Evolutionary conservation across 306 rosid genomes (phyloP).

Genomic region (Biancaea sappan): DNA sequence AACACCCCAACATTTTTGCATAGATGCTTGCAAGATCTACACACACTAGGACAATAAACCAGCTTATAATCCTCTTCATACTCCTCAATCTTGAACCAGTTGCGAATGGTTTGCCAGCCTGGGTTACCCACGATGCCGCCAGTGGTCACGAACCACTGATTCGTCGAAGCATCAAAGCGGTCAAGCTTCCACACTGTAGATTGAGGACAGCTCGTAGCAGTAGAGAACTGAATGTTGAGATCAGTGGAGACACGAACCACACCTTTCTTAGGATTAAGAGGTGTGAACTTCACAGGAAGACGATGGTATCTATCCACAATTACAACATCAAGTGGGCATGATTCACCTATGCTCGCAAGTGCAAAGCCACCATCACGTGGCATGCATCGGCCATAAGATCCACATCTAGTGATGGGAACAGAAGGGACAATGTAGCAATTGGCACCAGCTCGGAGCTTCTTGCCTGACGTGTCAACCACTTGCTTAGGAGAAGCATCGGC

Average conservation of each 20-base stretch:
- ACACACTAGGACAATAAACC: constrained; percentile 63
- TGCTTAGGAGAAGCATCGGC: constrained; percentile 4
- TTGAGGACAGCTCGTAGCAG: not conserved
- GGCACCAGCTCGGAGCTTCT: constrained; percentile 24
- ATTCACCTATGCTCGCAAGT: constrained; percentile 25
- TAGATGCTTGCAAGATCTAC: constrained; percentile 46
- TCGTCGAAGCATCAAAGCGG: not conserved
- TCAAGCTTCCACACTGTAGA: constrained; percentile 56
- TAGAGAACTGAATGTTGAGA: constrained; percentile 48
- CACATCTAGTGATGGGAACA: too few species aligned
- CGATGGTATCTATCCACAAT: constrained; percentile 38
- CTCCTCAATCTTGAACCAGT: constrained; percentile 72
- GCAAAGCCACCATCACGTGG: constrained; percentile 40
- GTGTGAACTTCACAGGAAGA: constrained; percentile 40
- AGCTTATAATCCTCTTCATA: constrained; percentile 51
- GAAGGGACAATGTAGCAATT: constrained; percentile 36
- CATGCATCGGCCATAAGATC: too few species aligned
- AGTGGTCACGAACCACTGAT: constrained; percentile 33
- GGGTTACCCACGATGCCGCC: constrained; percentile 48
- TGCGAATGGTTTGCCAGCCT: constrained; percentile 35
- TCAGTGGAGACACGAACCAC: constrained; percentile 44
- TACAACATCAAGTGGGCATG: constrained; percentile 51
- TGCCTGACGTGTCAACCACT: constrained; percentile 41
- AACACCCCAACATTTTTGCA: constrained; percentile 54
- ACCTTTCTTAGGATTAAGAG: constrained; percentile 34